Conservation (phyloP, 139 green algal genomes). For the Closterium sp. region DNA sequence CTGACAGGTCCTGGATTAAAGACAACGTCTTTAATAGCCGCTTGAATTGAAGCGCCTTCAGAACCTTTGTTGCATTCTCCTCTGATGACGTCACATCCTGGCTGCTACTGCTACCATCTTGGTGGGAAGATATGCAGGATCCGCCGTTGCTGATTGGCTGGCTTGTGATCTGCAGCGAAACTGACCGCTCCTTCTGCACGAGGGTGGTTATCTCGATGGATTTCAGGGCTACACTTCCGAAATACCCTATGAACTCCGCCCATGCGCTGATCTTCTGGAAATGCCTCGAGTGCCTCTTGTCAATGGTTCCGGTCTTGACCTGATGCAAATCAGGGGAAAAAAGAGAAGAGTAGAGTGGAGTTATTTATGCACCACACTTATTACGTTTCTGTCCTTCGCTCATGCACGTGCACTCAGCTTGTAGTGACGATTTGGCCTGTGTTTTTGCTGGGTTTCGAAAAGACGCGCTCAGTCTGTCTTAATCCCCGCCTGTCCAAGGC, state of each 20-base stretch:
- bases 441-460: too few relatives aligned
- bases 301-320: conserved; percentile 74
- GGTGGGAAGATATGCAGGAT: neutral
- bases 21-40: conserved; percentile 62
- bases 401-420: neutral
- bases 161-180: neutral
- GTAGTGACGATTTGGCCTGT: too few relatives aligned
- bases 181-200: conserved; percentile 56
- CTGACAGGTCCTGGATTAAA: conserved; percentile 74
- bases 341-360: neutral
- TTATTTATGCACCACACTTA: neutral
- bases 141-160: neutral
- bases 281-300: conserved; percentile 55
- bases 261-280: conserved; percentile 62
- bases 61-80: neutral
- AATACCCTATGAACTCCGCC: conserved; percentile 74
- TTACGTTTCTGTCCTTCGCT: neutral
- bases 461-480: too few relatives aligned
- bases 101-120: conserved; percentile 1
- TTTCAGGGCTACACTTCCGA: conserved; percentile 65
- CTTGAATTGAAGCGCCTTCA: conserved; percentile 41
- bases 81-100: neutral
- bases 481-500: too few relatives aligned
- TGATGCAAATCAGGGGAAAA: neutral
- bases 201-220: conserved; percentile 53